Evolutionary conservation across 2,329 filamentous ascomycete genomes (phyloP).

Genomic region (Akanthomyces muscarius): DNA sequence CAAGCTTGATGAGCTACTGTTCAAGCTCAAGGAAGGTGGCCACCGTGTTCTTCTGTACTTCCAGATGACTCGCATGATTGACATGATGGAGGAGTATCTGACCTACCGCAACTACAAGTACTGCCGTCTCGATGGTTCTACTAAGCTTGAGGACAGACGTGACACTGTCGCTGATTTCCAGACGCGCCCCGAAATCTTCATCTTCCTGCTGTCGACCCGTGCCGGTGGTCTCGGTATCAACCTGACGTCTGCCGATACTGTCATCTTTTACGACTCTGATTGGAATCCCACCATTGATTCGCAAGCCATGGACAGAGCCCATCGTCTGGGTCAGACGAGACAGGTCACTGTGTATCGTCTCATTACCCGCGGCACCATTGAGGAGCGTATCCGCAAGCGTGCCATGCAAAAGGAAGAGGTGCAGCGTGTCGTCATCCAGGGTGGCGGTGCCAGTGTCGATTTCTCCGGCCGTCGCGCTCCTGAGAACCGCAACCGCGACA

Average conservation of each 20-base stretch:
- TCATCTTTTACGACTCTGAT: slow-evolving; percentile 99
- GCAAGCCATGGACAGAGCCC: slow-evolving; percentile 97
- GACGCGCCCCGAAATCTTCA: slow-evolving; percentile 88
- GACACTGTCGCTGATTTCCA: slow-evolving; percentile 98
- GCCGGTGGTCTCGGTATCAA: slow-evolving; percentile 98
- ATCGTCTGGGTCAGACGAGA: slow-evolving; percentile 91
- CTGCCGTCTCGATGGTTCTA: slow-evolving; percentile 91
- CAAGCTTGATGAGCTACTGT: slow-evolving; percentile 80
- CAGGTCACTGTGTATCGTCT: slow-evolving; percentile 97
- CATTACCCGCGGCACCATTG: slow-evolving; percentile 94
- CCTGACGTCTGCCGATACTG: slow-evolving; percentile 89
- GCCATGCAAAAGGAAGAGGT: slow-evolving; percentile 98
- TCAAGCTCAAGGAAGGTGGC: slow-evolving; percentile 83
- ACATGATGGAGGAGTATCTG: slow-evolving; percentile 97
- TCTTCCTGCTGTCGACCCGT: slow-evolving; percentile 92
- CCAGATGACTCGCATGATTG: slow-evolving; percentile 99
- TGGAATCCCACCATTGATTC: slow-evolving; percentile 99
- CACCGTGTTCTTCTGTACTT: slow-evolving; percentile 97
- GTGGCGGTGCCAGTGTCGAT: slow-evolving; percentile 86
- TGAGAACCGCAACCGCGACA: slow-evolving; percentile 95
- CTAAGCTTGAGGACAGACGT: slow-evolving; percentile 92
- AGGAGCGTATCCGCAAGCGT: slow-evolving; percentile 95
- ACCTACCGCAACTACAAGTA: slow-evolving; percentile 99
- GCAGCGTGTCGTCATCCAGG: slow-evolving; percentile 92
- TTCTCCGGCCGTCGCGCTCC: slow-evolving; percentile 86